Evolutionary conservation across 495 filamentous ascomycete genomes (phyloP), one percentile per base, ranked within the genome.

Genomic region (Daldinia bambusicola): DNA sequence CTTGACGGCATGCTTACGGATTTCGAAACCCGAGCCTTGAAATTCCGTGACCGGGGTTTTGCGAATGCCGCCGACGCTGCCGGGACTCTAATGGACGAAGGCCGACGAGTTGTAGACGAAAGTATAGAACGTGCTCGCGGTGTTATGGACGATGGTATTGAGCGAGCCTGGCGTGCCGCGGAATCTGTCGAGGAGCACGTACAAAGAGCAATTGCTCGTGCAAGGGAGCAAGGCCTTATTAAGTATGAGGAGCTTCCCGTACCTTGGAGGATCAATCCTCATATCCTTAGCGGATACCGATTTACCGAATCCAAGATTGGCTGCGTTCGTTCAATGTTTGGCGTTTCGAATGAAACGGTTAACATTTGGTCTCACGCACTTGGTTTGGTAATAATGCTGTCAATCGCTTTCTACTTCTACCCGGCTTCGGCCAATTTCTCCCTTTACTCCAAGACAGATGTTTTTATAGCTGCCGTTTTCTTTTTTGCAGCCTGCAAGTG

Each of bases 281-380:
- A 98, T 80, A 98, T 99, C 77, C 81, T 89, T 22, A 85, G 84
- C 10, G 95, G 95, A 37, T 99, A 99, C 76, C 94, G 95, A 40
- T 99, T 99, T 82, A 91, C 87, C 61, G 90, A 95, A 63, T 91
- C 90, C 55, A 97, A 96, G 77, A 75, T 93, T 56, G 95, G 92
- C 48, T 98, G 95, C 76, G 81, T 98, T 40, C 86, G 87, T 20
- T 97, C 93, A 5, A 87, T 92, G 61, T 93, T 98, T 75, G 82
- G 86, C 32, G 84, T 94, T 69, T 95, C 91, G 58, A 99, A 99
- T 78, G 95, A 99, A 79, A 84, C 91, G 53, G 90, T 98, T 80
- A 99, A 99, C 79, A 99, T 99, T 74, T 99, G 96, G 96, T 92
- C 94, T 12, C 95, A 99, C 77, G 85, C 89, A 9, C 85, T 99